These are phyloP conservation scores for Cunninghamia lanceolata DNA, from an alignment of 75 land plant species.

Conservation along the genomic window DNA sequence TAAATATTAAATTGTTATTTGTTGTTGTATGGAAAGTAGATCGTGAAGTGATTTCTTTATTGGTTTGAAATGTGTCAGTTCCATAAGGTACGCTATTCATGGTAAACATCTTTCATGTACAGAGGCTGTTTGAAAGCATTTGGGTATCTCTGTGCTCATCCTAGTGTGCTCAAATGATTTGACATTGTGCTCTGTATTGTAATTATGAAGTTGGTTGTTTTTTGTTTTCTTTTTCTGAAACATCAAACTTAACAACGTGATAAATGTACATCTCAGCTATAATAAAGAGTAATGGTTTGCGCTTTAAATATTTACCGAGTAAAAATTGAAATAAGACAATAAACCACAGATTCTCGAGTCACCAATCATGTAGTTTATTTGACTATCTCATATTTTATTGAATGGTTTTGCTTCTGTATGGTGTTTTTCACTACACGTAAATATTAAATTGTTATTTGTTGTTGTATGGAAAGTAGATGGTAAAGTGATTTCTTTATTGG, in stretches of 20 bases:
- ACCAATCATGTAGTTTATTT: background rate
- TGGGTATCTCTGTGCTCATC: background rate
- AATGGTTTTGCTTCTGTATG: background rate
- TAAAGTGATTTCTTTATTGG: background rate
- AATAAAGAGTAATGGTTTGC: background rate
- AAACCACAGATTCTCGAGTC: background rate
- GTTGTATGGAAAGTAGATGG: too few relatives aligned
- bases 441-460: background rate
- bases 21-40: too few relatives aligned
- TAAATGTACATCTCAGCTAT: background rate
- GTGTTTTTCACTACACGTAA: background rate
- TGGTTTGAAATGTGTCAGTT: constrained; percentile 6
- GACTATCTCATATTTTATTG: background rate
- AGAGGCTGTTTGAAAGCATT: constrained; percentile 3
- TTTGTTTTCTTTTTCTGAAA: background rate
- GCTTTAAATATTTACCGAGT: background rate
- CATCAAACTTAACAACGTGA: background rate
- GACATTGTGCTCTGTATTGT: background rate
- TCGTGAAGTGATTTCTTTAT: background rate
- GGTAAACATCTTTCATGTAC: background rate
- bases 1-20: background rate
- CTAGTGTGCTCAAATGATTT: background rate
- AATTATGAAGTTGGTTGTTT: background rate
- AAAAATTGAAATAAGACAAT: background rate
- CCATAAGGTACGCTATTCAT: background rate